A percentile compares a stretch with the other conserved stretches of the same genome.
These are phyloP conservation scores for Hypoxylon sp. DNA, from an alignment of 2,329 filamentous ascomycete species.

Conservation along the genomic window DNA sequence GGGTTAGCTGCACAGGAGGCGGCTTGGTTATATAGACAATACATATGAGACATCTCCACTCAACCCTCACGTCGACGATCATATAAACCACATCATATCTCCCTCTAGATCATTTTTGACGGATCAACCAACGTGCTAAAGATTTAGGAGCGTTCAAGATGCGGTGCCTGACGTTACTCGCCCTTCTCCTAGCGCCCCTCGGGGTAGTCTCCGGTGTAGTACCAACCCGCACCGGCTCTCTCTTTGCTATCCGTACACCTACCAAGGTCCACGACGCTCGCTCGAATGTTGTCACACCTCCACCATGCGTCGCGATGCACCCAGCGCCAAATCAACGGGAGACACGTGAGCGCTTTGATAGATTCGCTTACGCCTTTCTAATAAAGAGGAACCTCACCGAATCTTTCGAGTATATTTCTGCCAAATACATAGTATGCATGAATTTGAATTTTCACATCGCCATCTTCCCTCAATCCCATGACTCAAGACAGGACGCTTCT, in stretches of 20 bases:
- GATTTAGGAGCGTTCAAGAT: slow-evolving; percentile 6
- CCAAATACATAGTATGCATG: slow-evolving; percentile 40
- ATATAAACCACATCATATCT: neutral
- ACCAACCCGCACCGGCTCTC: neutral
- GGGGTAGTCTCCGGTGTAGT: slow-evolving; percentile 9
- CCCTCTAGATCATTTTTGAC: neutral
- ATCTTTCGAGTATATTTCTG: slow-evolving; percentile 46
- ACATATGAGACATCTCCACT: slow-evolving; percentile 2
- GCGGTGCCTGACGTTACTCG: slow-evolving; percentile 10
- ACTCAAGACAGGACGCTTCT: neutral
- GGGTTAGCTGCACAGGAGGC: neutral
- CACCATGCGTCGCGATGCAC: slow-evolving; percentile 42
- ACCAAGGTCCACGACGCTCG: neutral
- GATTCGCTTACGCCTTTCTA: slow-evolving; percentile 47
- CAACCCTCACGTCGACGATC: neutral
- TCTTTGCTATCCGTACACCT: neutral
- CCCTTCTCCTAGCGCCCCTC: slow-evolving; percentile 23
- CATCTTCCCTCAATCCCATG: neutral
- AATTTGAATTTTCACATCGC: slow-evolving; percentile 19
- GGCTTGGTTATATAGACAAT: neutral
- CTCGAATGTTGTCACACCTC: slow-evolving; percentile 38
- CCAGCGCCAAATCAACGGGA: slow-evolving; percentile 43
- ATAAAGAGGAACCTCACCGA: slow-evolving; percentile 47
- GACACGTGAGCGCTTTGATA: slow-evolving; percentile 42
- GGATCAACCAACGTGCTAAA: neutral